Base-by-base conservation (phyloP, 371 early-diverging fungal genomes). In the Sporodiniella umbellata region DNA sequence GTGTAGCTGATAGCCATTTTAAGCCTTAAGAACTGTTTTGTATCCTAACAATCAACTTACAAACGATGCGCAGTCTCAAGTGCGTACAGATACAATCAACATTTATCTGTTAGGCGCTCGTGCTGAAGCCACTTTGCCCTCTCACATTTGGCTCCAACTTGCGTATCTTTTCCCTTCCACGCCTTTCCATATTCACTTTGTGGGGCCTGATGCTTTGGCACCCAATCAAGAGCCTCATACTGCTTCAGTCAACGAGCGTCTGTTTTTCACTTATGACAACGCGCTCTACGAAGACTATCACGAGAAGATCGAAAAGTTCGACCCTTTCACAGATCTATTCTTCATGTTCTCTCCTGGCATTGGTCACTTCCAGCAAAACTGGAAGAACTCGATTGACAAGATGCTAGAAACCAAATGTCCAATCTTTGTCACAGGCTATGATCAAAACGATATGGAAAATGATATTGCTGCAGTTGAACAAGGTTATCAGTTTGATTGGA, bases 301-400 rank as follows among this genome's bases (percentile, higher is more conserved):
- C 37, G 74, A 71, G 37, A 70, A 62, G 26, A 68, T 73, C 52
- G 70, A 59, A 33, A 62, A 72, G 43, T 92, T 90, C 54, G 90
- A 92, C 60, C 90, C 89, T 35, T 90, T 85, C 51, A 83, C 80
- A 26, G 91, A 90, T 49, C 64, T 89, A 14, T 92, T 89, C 68
- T 90, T 92, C 62, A 49, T 90, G 57, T 92, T 92, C 68, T 84
- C 84, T 18, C 91, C 92, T 10, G 92, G 90, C 21, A 71, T 90
- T 33, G 88, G 83, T 3, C 88, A 90, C 25, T 75, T 76, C 1
- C 28, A 69, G 3, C 72, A 75, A 12, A 72, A 70, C n/a, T 92
- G 92, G 92, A 78, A 78, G 52, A 78, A 80, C n/a, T 79, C 88
- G 12, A 70, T 90, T 28, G 75, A 80, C 33, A 75, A 83, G 58